These are phyloP conservation scores for Aspergillus versicolor DNA, from an alignment of 2,329 filamentous ascomycete species.

Conservation along the genomic window DNA sequence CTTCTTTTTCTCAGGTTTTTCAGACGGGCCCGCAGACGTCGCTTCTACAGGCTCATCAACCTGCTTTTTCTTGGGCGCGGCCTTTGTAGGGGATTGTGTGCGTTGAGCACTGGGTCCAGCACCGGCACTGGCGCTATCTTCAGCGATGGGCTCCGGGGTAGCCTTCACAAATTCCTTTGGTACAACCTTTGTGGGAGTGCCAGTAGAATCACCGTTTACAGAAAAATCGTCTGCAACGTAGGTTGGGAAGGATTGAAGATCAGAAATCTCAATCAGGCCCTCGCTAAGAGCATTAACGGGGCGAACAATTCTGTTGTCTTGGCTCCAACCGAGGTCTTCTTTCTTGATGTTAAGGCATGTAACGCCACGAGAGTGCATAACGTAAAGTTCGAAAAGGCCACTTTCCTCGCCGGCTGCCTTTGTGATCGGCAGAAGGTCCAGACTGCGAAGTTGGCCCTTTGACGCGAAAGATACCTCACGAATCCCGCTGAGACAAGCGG, in stretches of 20 bases:
- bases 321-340: constrained; percentile 86
- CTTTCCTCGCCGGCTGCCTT: constrained; percentile 58
- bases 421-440: constrained; percentile 78
- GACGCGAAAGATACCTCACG: constrained; percentile 90
- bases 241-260: constrained; percentile 57
- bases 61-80: constrained; percentile 42
- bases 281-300: constrained; percentile 73
- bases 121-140: constrained; percentile 18
- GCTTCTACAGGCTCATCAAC: constrained; percentile 34
- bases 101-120: constrained; percentile 24
- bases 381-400: constrained; percentile 88
- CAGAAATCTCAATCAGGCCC: constrained; percentile 72
- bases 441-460: constrained; percentile 81
- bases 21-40: constrained; percentile 33
- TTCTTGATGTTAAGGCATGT: constrained; percentile 84
- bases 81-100: constrained; percentile 40
- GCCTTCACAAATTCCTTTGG: constrained; percentile 43
- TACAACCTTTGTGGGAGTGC: constrained; percentile 36
- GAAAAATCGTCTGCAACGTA: constrained; percentile 42
- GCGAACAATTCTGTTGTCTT: constrained; percentile 81
- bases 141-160: constrained; percentile 32
- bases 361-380: constrained; percentile 97
- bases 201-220: constrained; percentile 44
- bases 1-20: constrained; percentile 70
- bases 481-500: constrained; percentile 94